Conservation (phyloP, 1,284 basidiomycete genomes). For the Schizopora paradoxa region DNA sequence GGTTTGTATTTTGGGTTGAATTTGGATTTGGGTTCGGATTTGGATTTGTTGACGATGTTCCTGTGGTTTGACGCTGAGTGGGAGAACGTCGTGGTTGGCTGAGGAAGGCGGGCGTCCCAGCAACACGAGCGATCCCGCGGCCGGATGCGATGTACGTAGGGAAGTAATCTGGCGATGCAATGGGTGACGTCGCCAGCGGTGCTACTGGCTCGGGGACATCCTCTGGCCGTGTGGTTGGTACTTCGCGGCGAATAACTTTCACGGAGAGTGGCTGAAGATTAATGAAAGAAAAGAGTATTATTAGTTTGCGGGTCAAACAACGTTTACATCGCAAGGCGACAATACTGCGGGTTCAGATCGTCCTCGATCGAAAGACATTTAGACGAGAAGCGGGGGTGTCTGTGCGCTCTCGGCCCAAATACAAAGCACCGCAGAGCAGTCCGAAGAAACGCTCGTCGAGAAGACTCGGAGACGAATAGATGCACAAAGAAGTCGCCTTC, state of each 20-base stretch:
- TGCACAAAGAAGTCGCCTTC: background rate
- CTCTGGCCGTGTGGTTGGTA: background rate
- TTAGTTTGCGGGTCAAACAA: background rate
- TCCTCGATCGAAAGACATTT: background rate
- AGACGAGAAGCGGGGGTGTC: background rate
- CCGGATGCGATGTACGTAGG: slow-evolving; percentile 4
- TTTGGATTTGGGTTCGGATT: background rate
- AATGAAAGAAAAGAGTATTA: background rate
- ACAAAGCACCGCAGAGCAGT: no score
- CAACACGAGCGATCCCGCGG: slow-evolving; percentile 1
- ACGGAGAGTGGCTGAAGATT: slow-evolving; percentile 7
- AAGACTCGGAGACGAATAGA: no score
- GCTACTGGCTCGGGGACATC: background rate
- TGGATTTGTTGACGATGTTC: background rate
- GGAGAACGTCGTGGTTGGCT: background rate
- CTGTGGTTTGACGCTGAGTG: background rate
- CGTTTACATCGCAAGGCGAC: no score
- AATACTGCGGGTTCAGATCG: background rate
- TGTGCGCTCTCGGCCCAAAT: no score
- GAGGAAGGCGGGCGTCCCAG: background rate
- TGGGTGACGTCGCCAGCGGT: background rate
- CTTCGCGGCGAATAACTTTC: background rate
- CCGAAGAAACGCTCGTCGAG: no score
- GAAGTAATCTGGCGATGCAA: slow-evolving; percentile 5
- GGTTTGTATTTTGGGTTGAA: background rate